Evolutionary conservation across 2,329 filamentous ascomycete genomes (phyloP).

Genomic region (Epicoccum nigrum): DNA sequence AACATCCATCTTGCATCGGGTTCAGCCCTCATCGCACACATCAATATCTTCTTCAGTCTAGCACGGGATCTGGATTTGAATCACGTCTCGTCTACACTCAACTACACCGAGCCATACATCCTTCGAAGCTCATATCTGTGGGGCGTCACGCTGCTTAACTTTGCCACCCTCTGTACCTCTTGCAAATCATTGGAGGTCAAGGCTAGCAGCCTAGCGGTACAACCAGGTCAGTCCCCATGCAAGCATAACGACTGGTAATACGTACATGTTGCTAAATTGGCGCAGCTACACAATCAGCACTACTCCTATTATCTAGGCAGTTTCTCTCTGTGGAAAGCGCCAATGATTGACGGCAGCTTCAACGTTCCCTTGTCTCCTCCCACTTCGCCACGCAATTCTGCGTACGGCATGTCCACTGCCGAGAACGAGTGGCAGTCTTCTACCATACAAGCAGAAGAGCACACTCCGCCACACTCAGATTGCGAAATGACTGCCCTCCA

Average conservation of each 20-base stretch:
- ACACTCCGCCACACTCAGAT: slow-evolving; percentile 42
- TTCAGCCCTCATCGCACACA: slow-evolving; percentile 27
- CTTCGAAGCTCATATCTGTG: slow-evolving; percentile 24
- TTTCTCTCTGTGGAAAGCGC: slow-evolving; percentile 35
- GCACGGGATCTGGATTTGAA: slow-evolving; percentile 39
- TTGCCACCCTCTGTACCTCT: slow-evolving; percentile 14
- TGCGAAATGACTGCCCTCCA: slow-evolving; percentile 49
- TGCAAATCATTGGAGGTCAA: slow-evolving; percentile 17
- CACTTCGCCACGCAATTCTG: slow-evolving; percentile 59
- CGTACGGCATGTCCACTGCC: slow-evolving; percentile 51
- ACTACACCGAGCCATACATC: slow-evolving; percentile 32
- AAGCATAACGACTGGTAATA: slow-evolving; percentile 27
- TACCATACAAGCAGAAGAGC: slow-evolving; percentile 32
- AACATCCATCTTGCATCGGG: slow-evolving; percentile 17
- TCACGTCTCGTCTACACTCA: slow-evolving; percentile 29
- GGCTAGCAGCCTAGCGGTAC: slow-evolving; percentile 19
- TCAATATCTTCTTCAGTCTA: slow-evolving; percentile 39
- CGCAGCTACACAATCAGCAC: slow-evolving; percentile 30
- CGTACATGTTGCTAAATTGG: slow-evolving; percentile 28
- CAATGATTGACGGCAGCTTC: slow-evolving; percentile 54
- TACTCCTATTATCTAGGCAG: slow-evolving; percentile 21
- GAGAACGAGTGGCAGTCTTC: slow-evolving; percentile 53
- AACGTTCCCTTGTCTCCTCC: slow-evolving; percentile 57
- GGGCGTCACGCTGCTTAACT: slow-evolving; percentile 23
- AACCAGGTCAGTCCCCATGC: slow-evolving; percentile 22